These are phyloP conservation scores for Scutellaria galericulata DNA, from an alignment of 257 asterid genomes.

Conservation along the genomic window DNA sequence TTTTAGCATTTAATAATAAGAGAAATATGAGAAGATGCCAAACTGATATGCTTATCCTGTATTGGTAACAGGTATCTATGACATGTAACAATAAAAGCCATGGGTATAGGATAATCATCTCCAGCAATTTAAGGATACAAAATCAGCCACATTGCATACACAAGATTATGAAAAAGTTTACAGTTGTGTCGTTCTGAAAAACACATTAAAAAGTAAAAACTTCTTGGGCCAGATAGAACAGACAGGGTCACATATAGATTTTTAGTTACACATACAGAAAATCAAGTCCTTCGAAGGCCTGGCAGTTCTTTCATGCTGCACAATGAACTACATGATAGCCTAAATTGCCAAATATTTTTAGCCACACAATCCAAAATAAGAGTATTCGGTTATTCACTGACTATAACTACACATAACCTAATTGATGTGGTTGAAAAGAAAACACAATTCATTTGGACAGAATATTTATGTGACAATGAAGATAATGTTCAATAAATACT, in stretches of 20 bases:
- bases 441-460: conserved; percentile 25
- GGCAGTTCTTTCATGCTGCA: conserved; percentile 23
- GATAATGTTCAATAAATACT: conserved; percentile 51
- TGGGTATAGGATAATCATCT: conserved; percentile 11
- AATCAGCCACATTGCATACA: not conserved
- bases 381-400: conserved; percentile 10
- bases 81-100: conserved; percentile 21
- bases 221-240: not conserved
- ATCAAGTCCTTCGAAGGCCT: conserved; percentile 17
- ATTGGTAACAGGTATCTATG: conserved; percentile 8
- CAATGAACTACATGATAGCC: not conserved
- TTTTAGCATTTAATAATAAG: conserved; percentile 11
- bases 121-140: conserved; percentile 17
- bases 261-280: not conserved
- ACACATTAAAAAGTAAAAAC: not conserved
- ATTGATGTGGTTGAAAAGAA: conserved; percentile 10
- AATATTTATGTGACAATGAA: conserved; percentile 23
- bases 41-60: conserved; percentile 13
- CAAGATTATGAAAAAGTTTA: conserved; percentile 6
- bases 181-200: not conserved
- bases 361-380: conserved; percentile 13
- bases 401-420: conserved; percentile 11
- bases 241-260: not conserved
- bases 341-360: not conserved
- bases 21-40: conserved; percentile 25